Conservation (phyloP, 768 basidiomycete species). For the Phlebiopsis flavidoalba region DNA sequence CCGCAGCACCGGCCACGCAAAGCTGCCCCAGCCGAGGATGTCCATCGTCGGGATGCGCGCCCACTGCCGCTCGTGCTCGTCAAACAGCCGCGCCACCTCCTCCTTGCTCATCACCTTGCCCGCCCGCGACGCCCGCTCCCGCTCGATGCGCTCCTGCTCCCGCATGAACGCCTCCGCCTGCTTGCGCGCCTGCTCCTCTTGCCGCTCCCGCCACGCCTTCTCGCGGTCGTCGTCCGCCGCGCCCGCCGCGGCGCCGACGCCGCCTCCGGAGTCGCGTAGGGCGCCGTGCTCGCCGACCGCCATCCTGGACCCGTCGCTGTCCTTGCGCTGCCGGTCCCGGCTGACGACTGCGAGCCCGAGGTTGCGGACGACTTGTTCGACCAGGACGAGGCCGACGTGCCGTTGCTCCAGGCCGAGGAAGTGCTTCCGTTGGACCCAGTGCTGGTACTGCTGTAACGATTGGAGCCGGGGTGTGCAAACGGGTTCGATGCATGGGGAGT, state of each 20-base stretch:
- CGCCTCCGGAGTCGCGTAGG: background rate
- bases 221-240: slow-evolving; percentile 26
- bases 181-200: slow-evolving; percentile 55
- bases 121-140: slow-evolving; percentile 34
- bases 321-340: slow-evolving; percentile 15
- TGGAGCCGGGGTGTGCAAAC: slow-evolving; percentile 18
- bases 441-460: slow-evolving; percentile 20
- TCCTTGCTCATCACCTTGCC: slow-evolving; percentile 49
- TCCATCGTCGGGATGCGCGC: slow-evolving; percentile 30
- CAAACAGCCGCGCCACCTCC: slow-evolving; percentile 50
- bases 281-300: background rate
- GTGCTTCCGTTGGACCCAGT: slow-evolving; percentile 26
- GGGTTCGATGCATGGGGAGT: slow-evolving; percentile 17
- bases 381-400: slow-evolving; percentile 14
- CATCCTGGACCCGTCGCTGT: background rate
- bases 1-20: slow-evolving; percentile 73
- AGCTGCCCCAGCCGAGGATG: slow-evolving; percentile 55
- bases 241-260: slow-evolving; percentile 10
- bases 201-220: slow-evolving; percentile 57
- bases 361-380: slow-evolving; percentile 14
- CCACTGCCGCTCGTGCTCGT: slow-evolving; percentile 63
- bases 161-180: slow-evolving; percentile 67
- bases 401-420: slow-evolving; percentile 20
- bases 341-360: slow-evolving; percentile 15
- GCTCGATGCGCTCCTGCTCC: slow-evolving; percentile 57